Evolutionary conservation across 345 rosid genomes (phyloP), one percentile per base, ranked within the genome.

Genomic region (Carallia brachiata): DNA sequence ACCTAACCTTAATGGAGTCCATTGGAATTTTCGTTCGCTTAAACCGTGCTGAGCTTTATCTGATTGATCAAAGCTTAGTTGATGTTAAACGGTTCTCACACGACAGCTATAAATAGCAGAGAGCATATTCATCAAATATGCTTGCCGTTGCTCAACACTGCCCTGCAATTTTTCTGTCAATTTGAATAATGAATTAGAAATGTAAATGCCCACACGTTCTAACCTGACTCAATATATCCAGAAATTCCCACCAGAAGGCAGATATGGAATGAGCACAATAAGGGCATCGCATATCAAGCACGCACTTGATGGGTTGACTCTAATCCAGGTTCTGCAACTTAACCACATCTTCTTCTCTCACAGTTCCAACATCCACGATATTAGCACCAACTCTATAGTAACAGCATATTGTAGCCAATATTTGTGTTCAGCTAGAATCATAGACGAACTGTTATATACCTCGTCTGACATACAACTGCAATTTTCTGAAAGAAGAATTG

Each of bases 191-290:
- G 60, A 34, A 12, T 4, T 7, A 1, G 44, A 36, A 27, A 60
- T 12, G 52, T 44, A 34, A 13, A 56, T 30, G 7, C 23, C 48
- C 39, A 40, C 13, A 39, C 4, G 30, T 58, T 36, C 16, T 65
- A 17, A 37, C 53, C 34, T 60, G 19, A 53, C 36, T 52, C 19
- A 16, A 44, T 7, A 4, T 64, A 76, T 56, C 15, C 86, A 89
- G 90, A 48, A 2, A 36, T 87, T 89, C 72, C 91, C 91, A 39
- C 87, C 86, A 32, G 15, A 65, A 64, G 84, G 86, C 62, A 72
- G 48, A 73, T 23, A 61, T 27, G 77, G 86, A 60, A 62, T 19
- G 40, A 85, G 94, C 70, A 67, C 66, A 52, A 84, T 89, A 69
- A 17, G 17, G 60, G 62, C 3, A 61, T 70, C 75, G 47, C 62